Base-by-base conservation (phyloP, 345 rosid genomes). In the Rhodamnia argentea region DNA sequence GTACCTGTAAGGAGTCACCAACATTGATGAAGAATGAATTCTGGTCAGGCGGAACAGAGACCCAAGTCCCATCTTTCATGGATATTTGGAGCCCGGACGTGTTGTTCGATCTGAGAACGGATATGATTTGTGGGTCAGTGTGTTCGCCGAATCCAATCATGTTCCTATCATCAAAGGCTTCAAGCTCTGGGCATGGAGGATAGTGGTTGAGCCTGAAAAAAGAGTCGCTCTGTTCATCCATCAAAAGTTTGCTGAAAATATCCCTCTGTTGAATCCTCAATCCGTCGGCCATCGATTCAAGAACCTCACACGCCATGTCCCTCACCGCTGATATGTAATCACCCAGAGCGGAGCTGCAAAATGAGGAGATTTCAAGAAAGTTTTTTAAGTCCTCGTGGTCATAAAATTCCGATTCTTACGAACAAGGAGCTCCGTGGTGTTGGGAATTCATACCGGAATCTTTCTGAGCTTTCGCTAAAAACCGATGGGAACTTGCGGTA, bases 71-170 rank as follows among this genome's bases (percentile, higher is more conserved):
- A 15, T 94, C 94, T 57, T 83, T 64, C 29, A 94, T 86, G 84
- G 92, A 92, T 85, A 96, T 94, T 90, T 96, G 95, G 70, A 96
- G 93, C 55, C 99, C 99, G 84, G 92, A 91, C n/a, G 92, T 95
- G 90, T 94, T 95, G 89, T 96, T 96, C 86, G 99, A 96, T 87
- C 96, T 90, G 16, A 96, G 84, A 62, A 94, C 90, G 40, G 99
- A 95, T 70, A 96, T 86, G 89, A 96, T 94, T 54, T 96, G 99
- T 85, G 98, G 99, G 90, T 96, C 99, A 15, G 98, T 94, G 87
- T 96, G 98, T 87, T 94, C 99, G 0, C 98, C 98, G 83, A 96
- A 93, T n/a, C 98, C 98, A 40, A 94, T 92, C 87, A 86, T 87
- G 86, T 88, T 83, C 10, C 32, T 83, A 51, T 86, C 88, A 42